phyloP scores from a whole-genome alignment of 1,284 basidiomycete species.

The Cystobasidium sp. region DNA sequence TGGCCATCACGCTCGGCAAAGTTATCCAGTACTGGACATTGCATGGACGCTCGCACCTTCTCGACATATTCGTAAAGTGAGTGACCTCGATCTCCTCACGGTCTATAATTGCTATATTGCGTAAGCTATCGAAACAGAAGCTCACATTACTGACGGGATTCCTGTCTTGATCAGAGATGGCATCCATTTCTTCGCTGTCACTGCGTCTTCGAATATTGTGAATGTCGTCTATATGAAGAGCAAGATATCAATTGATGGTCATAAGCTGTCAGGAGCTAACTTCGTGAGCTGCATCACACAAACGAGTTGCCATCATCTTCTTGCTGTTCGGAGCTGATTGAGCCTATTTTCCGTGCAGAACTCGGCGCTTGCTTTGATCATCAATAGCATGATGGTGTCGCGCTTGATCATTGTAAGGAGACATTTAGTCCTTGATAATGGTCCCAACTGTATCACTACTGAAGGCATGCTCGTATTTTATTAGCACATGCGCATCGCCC shows the following conservation, averaged over 20 bases:
- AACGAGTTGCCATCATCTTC: neutral
- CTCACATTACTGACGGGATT: neutral
- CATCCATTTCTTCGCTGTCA: conserved; percentile 38
- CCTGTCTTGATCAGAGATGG: conserved; percentile 14
- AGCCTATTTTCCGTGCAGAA: neutral
- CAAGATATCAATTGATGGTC: conserved; percentile 24
- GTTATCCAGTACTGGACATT: conserved; percentile 33
- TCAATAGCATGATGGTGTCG: conserved; percentile 42
- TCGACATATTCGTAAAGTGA: conserved; percentile 31
- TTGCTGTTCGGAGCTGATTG: neutral
- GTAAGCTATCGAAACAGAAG: neutral
- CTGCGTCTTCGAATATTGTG: conserved; percentile 34
- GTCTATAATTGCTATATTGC: too few relatives aligned
- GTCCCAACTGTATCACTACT: neutral
- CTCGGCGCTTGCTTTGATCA: conserved; percentile 26
- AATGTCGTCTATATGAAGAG: conserved; percentile 44
- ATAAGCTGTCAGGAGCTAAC: conserved; percentile 20
- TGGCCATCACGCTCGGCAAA: conserved; percentile 27
- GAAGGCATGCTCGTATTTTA: neutral
- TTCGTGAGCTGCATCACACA: conserved; percentile 12
- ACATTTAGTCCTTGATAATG: neutral
- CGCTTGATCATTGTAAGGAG: conserved; percentile 37
- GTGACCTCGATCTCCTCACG: neutral
- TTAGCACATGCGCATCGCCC: conserved; percentile 43
- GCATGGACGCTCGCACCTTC: conserved; percentile 38